Base-by-base conservation (phyloP, 176 grass and related monocot species). In the Cocos nucifera region DNA sequence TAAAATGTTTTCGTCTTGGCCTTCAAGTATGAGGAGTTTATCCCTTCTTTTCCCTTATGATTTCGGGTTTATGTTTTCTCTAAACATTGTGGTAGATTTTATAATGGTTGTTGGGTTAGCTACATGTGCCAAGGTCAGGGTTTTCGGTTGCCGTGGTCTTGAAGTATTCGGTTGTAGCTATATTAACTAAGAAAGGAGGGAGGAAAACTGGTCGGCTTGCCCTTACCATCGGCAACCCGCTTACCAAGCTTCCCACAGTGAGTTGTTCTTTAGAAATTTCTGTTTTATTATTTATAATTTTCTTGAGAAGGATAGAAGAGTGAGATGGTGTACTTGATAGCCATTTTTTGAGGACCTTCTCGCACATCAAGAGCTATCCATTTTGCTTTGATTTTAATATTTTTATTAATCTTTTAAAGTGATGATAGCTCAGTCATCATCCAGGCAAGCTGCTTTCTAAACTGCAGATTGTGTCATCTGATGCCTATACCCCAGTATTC, bases 301-400 rank as follows among this genome's bases (percentile, higher is more conserved):
- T 26, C 78, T 4, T 21, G 75, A 80, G 80, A 65, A 73, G 76
- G 73, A 26, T 56, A 70, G 73, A 95, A 74, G 67, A 80, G 51
- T 48, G 61, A 71, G 48, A 73, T 95, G 82, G 82, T 69, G 75
- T 1, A 77, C 22, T 57, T 75, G 26, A 19, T 50, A 73, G 78
- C 82, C 90, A 79, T 84, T 89, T 54, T 64, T 72, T 74, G 80
- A 89, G 69, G 73, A 32, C 25, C 80, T 79, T 84, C 86, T 84
- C 85, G 57, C 39, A 82, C 57, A 95, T 56, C n/a, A 78, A 86
- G 25, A 39, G 44, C 65, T 74, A 20, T 50, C 59, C 26, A 23
- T 63, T 63, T 58, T 25, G 50, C 4, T 71, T 53, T 4, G 2
- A 53, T 58, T 77, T 63, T 16, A 51, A 22, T 59, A 12, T 77